A percentile compares a stretch with the other conserved stretches of the same genome.
phyloP scores from a whole-genome alignment of 1,284 basidiomycete genomes.

The Limonomyces culmigenus region DNA sequence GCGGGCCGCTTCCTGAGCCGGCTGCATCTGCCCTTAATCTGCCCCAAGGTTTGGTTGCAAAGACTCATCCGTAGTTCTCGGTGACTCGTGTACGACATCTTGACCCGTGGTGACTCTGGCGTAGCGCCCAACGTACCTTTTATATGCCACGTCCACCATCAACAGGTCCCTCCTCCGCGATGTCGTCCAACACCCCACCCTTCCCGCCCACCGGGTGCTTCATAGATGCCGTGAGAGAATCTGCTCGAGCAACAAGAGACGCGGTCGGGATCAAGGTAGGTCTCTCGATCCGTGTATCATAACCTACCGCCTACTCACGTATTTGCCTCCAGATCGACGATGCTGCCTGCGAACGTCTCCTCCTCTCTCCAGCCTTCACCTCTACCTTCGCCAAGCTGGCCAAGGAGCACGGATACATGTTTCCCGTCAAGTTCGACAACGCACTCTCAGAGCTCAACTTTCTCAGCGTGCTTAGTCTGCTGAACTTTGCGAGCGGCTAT shows the following conservation, averaged over 20 bases:
- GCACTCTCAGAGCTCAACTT: constrained; percentile 57
- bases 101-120: too few species aligned
- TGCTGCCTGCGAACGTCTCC: constrained; percentile 36
- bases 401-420: constrained; percentile 42
- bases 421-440: constrained; percentile 64
- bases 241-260: constrained; percentile 27
- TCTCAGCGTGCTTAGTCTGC: constrained; percentile 49
- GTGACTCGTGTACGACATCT: too few species aligned
- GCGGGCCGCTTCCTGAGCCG: too few species aligned
- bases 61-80: too few species aligned
- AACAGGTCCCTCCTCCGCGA: too few species aligned
- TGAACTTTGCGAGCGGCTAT: constrained; percentile 73
- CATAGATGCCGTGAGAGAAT: constrained; percentile 31
- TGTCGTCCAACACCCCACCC: constrained; percentile 5
- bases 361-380: constrained; percentile 48
- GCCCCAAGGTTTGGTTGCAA: too few species aligned
- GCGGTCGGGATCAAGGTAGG: constrained; percentile 19
- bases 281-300: constrained; percentile 1
- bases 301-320: neutral
- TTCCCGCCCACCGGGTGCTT: constrained; percentile 18
- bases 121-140: too few species aligned
- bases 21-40: too few species aligned
- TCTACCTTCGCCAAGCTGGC: constrained; percentile 46
- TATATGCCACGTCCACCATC: too few species aligned
- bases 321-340: constrained; percentile 31